These are phyloP conservation scores for Sapria himalayana DNA, from an alignment of 345 rosid genomes.

Conservation along the genomic window DNA sequence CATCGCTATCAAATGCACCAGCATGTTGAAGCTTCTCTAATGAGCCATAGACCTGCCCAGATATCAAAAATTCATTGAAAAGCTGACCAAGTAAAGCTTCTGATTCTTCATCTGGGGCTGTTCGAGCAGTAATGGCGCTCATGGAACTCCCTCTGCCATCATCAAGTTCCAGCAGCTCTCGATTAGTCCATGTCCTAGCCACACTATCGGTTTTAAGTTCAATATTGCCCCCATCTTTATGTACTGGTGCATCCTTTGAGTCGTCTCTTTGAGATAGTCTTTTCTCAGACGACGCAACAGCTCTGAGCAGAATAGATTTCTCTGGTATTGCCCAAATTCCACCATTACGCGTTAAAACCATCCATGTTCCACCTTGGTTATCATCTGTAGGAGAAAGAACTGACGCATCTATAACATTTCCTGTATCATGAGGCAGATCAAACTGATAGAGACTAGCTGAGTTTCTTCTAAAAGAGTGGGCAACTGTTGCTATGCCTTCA, in stretches of 20 bases:
- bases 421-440: conserved; percentile 86
- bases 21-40: conserved; percentile 45
- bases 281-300: conserved; percentile 87
- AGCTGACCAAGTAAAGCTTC: conserved; percentile 71
- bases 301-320: conserved; percentile 66
- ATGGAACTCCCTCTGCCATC: conserved; percentile 28
- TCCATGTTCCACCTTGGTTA: conserved; percentile 75
- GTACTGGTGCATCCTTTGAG: conserved; percentile 53
- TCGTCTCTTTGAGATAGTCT: conserved; percentile 78
- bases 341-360: conserved; percentile 76
- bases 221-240: conserved; percentile 34
- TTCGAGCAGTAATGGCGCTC: conserved; percentile 34
- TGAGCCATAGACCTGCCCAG: conserved; percentile 44
- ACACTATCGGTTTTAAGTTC: conserved; percentile 49
- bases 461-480: conserved; percentile 41
- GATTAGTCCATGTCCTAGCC: no score
- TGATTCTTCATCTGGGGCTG: conserved; percentile 74
- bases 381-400: conserved; percentile 56
- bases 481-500: conserved; percentile 86
- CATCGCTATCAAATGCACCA: conserved; percentile 84
- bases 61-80: conserved; percentile 51
- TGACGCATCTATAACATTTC: conserved; percentile 90
- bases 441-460: conserved; percentile 72
- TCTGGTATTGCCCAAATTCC: conserved; percentile 98
- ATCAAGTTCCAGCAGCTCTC: conserved; percentile 37